Base-by-base conservation (phyloP, 2,329 filamentous ascomycete species). In the Sphaerulina populicola region DNA sequence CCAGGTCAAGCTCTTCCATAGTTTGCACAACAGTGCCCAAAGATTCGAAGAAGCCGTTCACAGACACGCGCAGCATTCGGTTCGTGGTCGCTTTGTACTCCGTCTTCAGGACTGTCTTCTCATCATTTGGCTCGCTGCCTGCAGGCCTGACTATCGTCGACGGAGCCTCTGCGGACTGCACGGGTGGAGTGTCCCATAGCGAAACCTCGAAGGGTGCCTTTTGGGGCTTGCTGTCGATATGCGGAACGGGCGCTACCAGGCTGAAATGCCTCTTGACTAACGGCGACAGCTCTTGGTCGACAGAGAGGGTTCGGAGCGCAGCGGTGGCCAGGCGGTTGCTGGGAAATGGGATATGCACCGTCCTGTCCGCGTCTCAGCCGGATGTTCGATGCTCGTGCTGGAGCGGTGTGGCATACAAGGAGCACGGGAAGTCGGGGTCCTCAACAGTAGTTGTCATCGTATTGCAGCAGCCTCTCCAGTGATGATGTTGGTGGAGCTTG, bases 21-120 rank as follows among this genome's bases (percentile, higher is more conserved):
- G 94, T 86, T 49, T 89, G 86, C 38, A 96, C 69, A 1, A 96
- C 84, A 4, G 96, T 81, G 47, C 82, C 81, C 50, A 96, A 69
- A 60, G 85, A 94, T 63, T 97, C 91, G 77, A 97, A 89, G 69
- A 96, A 96, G 8, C 89, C 88, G 71, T 97, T 97, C 51, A 96
- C 90, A 2, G 91, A 87, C 2, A 98, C 93, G 40, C 93, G 83
- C 52, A 98, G 77, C 91, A 97, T 97, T 60, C 93, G 84, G 67
- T 96, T 95, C 15, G 93, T 97, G 0, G 88, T 88, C 1, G 93
- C 93, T 49, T 77, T 79, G 71, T 97, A 97, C 54, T 85, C 78
- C 8, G 87, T 85, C 54, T 78, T 76, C 44, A 97, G 74, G 4
- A 90, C 70, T 1, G 72, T 77, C 60, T 71, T 70, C 33, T 64